Evolutionary conservation across 2,329 filamentous ascomycete species (phyloP).

Genomic region (Clonostachys chloroleuca): DNA sequence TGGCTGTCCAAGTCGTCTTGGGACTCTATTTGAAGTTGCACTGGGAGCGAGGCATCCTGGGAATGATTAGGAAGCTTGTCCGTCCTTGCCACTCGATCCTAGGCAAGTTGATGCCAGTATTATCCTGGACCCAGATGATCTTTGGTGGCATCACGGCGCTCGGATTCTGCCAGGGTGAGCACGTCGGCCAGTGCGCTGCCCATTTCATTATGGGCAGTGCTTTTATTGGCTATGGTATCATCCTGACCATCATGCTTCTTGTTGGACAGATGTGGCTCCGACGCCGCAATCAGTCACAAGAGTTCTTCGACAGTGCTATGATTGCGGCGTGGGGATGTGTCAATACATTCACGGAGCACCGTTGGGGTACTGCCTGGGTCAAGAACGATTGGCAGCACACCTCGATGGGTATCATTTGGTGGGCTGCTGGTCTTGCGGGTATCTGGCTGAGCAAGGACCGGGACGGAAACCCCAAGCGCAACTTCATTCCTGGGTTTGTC

Average conservation of each 20-base stretch:
- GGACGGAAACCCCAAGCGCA: slow-evolving; percentile 82
- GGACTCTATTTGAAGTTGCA: slow-evolving; percentile 89
- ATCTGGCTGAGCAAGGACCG: slow-evolving; percentile 87
- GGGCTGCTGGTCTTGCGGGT: slow-evolving; percentile 86
- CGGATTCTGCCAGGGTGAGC: slow-evolving; percentile 89
- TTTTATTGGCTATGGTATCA: slow-evolving; percentile 89
- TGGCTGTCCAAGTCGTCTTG: slow-evolving; percentile 71
- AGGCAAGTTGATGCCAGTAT: slow-evolving; percentile 82
- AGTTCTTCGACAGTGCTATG: slow-evolving; percentile 90
- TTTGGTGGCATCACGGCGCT: slow-evolving; percentile 91
- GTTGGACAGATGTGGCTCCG: slow-evolving; percentile 87
- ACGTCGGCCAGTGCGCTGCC: slow-evolving; percentile 86
- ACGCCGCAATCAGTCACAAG: slow-evolving; percentile 80
- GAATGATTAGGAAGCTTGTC: slow-evolving; percentile 67
- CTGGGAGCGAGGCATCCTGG: slow-evolving; percentile 78
- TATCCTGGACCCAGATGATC: slow-evolving; percentile 90
- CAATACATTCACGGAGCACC: slow-evolving; percentile 97
- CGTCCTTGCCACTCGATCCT: slow-evolving; percentile 74
- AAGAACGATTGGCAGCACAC: slow-evolving; percentile 96
- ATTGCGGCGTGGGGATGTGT: slow-evolving; percentile 95
- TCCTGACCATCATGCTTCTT: slow-evolving; percentile 80
- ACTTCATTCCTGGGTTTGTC: slow-evolving; percentile 88
- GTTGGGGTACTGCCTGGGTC: slow-evolving; percentile 86
- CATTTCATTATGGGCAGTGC: slow-evolving; percentile 99
- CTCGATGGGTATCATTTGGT: slow-evolving; percentile 99